Conservation (phyloP, 305 asterid genomes). For the Rubia peregrina region DNA sequence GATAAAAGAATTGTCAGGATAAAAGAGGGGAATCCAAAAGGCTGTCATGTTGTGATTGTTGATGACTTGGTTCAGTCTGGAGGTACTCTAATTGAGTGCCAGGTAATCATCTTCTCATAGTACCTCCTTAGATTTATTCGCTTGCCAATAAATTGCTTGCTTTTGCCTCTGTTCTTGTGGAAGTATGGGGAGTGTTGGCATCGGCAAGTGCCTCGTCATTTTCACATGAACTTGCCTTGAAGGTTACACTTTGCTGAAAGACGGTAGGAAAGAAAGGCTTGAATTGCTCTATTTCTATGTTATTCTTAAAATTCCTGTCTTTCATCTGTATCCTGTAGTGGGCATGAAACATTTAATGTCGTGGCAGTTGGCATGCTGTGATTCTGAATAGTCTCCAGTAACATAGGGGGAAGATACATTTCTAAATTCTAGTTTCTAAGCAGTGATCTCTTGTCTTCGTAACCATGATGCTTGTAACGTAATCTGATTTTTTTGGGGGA, state of each 20-base stretch:
- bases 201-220: background rate
- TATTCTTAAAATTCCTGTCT: background rate
- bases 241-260: background rate
- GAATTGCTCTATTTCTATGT: background rate
- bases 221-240: background rate
- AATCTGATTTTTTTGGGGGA: background rate
- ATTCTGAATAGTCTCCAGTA: background rate
- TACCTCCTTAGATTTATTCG: background rate
- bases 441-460: background rate
- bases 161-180: background rate
- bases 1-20: constrained; percentile 86
- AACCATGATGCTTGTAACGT: background rate
- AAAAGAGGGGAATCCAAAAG: constrained; percentile 84
- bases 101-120: constrained; percentile 40
- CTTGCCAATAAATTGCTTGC: background rate
- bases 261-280: background rate
- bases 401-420: background rate
- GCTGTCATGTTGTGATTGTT: constrained; percentile 91
- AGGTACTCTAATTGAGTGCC: constrained; percentile 91
- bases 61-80: constrained; percentile 98
- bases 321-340: background rate
- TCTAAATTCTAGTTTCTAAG: background rate
- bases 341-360: background rate
- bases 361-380: background rate
- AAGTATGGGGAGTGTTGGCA: background rate